A percentile compares a stretch with the other conserved stretches of the same genome.
Conservation (phyloP, 2,329 filamentous ascomycete species). For the Neofusicoccum umdonicola region DNA sequence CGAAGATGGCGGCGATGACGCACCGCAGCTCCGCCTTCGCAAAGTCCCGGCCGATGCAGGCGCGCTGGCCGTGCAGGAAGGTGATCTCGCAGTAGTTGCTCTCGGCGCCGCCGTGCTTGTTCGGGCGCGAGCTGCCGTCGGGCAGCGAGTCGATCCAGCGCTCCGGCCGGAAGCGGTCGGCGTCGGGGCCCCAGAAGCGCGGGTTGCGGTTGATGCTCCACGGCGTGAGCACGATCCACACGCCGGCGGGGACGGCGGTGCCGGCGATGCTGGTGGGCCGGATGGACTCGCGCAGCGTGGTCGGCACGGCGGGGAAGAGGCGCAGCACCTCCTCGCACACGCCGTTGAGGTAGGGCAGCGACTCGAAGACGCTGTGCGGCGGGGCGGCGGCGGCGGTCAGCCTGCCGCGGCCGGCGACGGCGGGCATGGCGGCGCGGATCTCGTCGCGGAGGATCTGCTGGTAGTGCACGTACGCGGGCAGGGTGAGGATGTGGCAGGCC, state of each 20-base stretch:
- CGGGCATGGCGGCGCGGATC: conserved; percentile 44
- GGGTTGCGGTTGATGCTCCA: conserved; percentile 33
- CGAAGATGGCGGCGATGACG: conserved; percentile 4
- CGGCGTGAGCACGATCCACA: conserved; percentile 28
- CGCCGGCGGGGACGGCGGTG: conserved; percentile 28
- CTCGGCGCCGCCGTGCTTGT: conserved; percentile 22
- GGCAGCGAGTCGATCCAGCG: conserved; percentile 34
- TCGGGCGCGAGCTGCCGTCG: conserved; percentile 22
- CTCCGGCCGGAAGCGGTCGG: conserved; percentile 33
- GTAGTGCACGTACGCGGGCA: conserved; percentile 61
- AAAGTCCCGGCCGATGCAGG: conserved; percentile 20
- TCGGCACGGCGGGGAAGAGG: conserved; percentile 39
- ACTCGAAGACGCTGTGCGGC: conserved; percentile 24
- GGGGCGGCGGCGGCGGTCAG: conserved; percentile 16
- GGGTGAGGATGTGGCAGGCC: conserved; percentile 65
- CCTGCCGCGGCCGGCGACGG: neutral
- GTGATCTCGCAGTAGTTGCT: conserved; percentile 30
- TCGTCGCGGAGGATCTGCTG: conserved; percentile 60
- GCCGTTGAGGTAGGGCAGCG: conserved; percentile 36
- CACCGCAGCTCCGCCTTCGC: conserved; percentile 20
- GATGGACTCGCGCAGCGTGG: conserved; percentile 26
- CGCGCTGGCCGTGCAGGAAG: conserved; percentile 29
- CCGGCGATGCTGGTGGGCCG: neutral
- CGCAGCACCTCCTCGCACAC: conserved; percentile 43
- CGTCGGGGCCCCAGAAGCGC: conserved; percentile 31